Evolutionary conservation across 2,329 filamentous ascomycete genomes (phyloP).

Genomic region (Ophiostoma perfectum): DNA sequence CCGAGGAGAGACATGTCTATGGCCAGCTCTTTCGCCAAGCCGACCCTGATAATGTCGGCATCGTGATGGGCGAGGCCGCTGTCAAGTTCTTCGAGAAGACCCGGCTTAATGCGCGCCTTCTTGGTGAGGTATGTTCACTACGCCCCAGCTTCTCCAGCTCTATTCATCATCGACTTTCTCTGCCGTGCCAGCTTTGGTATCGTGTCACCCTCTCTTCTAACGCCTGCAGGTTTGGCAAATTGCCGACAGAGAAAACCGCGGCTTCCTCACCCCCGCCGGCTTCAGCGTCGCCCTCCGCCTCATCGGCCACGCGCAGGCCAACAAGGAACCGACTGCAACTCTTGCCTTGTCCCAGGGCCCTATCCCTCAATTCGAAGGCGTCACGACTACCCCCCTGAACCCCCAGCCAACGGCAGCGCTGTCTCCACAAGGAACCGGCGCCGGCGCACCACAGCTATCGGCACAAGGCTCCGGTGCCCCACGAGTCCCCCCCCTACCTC

Average conservation of each 20-base stretch:
- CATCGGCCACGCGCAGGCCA: constrained; percentile 91
- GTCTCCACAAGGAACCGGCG: constrained; percentile 52
- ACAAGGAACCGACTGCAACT: constrained; percentile 72
- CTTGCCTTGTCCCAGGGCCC: constrained; percentile 80
- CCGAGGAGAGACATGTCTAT: constrained; percentile 91
- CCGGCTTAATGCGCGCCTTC: constrained; percentile 72
- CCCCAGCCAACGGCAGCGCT: constrained; percentile 35
- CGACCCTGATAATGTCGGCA: constrained; percentile 83
- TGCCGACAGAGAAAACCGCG: constrained; percentile 92
- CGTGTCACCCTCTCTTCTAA: background rate
- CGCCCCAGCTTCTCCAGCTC: background rate
- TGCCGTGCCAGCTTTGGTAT: too few relatives aligned
- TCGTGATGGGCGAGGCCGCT: constrained; percentile 91
- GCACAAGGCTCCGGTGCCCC: constrained; percentile 43
- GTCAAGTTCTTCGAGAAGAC: constrained; percentile 99
- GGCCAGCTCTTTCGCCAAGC: constrained; percentile 89
- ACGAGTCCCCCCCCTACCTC: constrained; percentile 79
- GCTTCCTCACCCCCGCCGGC: constrained; percentile 83
- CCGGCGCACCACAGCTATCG: constrained; percentile 29
- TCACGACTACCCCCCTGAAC: constrained; percentile 33
- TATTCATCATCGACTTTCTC: background rate
- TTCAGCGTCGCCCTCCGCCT: constrained; percentile 90
- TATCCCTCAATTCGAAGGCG: constrained; percentile 86
- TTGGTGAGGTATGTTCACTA: constrained; percentile 66
- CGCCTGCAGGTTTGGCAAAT: constrained; percentile 88